Base-by-base conservation (phyloP, 2,329 filamentous ascomycete genomes). In the Apiospora aurea region DNA sequence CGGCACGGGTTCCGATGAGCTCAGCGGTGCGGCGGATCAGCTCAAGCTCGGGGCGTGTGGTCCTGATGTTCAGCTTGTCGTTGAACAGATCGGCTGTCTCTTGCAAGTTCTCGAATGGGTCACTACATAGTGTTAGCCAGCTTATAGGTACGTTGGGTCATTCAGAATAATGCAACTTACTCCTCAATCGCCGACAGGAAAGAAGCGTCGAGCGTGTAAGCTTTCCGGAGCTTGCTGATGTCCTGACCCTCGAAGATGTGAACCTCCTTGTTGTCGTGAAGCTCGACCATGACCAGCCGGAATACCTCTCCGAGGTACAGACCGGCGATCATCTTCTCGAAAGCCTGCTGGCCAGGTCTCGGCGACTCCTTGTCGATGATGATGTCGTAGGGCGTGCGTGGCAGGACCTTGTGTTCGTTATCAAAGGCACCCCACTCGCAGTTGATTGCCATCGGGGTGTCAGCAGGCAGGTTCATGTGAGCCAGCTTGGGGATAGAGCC, bases 391-490 rank as follows among this genome's bases (percentile, higher is more conserved):
- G 89, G 89, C 38, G 95, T 97, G 71, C 91, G 89, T 16, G 95
- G 95, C 16, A 98, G 91, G 71, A 98, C 92, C 78, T 92, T 88
- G 85, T 96, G 93, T 83, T 97, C 94, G 82, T 97, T 97, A 83
- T 98, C 96, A 79, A 98, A 98, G 46, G 96, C 95, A 76, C 96
- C 96, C 89, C 95, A 98, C 83, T 98, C 96, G 86, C 95, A 98
- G 87, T 98, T 98, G 85, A 98, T 97, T 70, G 94, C 95, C 88
- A 98, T 97, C 67, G 92, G 94, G 73, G 91, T 91, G 74, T 96
- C 91, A 0, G 94, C 87, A 69, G 95, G 93, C 49, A 98, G 89
- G 79, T 97, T 96, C 87, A 97, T 89, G 84, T 98, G 91, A 14
- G 93, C 94, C 71, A 99, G 90, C 87, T 99, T 99, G 75, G 95